Base-by-base conservation (phyloP, 495 filamentous ascomycete species). In the Neurospora sp. region DNA sequence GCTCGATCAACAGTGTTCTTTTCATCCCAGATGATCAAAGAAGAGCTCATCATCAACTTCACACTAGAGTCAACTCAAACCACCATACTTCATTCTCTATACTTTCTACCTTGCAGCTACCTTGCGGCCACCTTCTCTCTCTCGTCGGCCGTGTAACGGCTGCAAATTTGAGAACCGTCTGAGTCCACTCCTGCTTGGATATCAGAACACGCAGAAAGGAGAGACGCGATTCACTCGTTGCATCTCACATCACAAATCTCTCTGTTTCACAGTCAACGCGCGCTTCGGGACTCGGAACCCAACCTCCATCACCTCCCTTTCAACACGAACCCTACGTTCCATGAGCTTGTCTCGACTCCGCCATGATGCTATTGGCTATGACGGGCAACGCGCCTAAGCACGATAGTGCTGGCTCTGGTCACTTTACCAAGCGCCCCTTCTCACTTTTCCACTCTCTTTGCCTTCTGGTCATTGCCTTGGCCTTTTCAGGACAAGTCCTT, bases 381-480 rank as follows among this genome's bases (percentile, higher is more conserved):
- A 65, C 27, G 8, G 27, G 14, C 53, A 65, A 35, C 27, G 27
- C 27, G 53, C 53, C 22, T 35, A 18, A 35, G 22, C 27, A 65
- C 12, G 31, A 35, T 16, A 8, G 12, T 65, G 53, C 53, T 65
- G 27, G 53, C 53, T 35, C 14, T 16, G 37, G 35, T 18, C n/a
- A 20, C 68, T 41, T 7, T 39, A 69, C 47, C 38, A 39, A 71
- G 69, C 38, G 27, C 22, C 37, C 14, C n/a, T 35, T 74, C 65
- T 44, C 68, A 39, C 3, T 40, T 53, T 2, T 73, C 31, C 42
- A 45, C 39, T 12, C 69, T 70, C 70, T 53, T 72, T 38, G 77
- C 27, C 65, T 80, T 27, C 59, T 71, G 47, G 69, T 72, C 70
- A 42, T 77, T 31, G 76, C 71, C 20, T 40, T 78, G 20, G 8